Evolutionary conservation across 768 basidiomycete species (phyloP).

Genomic region (Holtermannia corniformis): DNA sequence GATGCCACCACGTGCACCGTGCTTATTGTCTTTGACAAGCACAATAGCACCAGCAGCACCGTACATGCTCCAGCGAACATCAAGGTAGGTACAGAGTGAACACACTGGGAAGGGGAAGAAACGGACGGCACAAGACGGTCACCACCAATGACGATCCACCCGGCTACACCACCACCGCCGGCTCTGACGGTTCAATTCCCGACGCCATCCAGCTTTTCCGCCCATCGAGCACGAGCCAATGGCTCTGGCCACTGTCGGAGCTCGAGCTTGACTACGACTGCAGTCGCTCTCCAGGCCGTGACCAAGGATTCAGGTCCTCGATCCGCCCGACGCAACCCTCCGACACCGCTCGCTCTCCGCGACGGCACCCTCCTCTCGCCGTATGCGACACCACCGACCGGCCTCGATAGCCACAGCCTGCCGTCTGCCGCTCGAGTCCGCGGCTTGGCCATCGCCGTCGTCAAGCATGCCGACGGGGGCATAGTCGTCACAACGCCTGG

Average conservation of each 20-base stretch:
- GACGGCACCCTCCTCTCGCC: not conserved
- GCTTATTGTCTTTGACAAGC: no score
- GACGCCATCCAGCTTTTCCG: not conserved
- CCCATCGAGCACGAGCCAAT: not conserved
- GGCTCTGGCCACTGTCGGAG: no score
- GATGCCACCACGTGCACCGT: no score
- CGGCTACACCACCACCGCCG: not conserved
- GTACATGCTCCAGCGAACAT: no score
- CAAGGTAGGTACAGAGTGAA: no score
- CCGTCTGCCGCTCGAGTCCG: no score
- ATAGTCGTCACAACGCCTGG: conserved; percentile 17
- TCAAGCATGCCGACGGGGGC: conserved; percentile 21
- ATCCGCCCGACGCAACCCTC: not conserved
- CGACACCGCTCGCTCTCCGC: not conserved
- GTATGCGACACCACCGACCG: not conserved
- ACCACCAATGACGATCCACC: no score
- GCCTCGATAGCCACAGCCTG: no score
- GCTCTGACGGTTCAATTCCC: not conserved
- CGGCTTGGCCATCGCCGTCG: conserved; percentile 27
- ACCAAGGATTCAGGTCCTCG: not conserved
- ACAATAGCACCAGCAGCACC: no score
- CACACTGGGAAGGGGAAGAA: no score
- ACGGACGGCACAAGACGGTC: no score
- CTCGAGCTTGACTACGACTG: not conserved
- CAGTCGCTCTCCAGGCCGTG: not conserved